These are phyloP conservation scores for Penicillium nordicum DNA, from an alignment of 2,329 filamentous ascomycete species.

Conservation along the genomic window DNA sequence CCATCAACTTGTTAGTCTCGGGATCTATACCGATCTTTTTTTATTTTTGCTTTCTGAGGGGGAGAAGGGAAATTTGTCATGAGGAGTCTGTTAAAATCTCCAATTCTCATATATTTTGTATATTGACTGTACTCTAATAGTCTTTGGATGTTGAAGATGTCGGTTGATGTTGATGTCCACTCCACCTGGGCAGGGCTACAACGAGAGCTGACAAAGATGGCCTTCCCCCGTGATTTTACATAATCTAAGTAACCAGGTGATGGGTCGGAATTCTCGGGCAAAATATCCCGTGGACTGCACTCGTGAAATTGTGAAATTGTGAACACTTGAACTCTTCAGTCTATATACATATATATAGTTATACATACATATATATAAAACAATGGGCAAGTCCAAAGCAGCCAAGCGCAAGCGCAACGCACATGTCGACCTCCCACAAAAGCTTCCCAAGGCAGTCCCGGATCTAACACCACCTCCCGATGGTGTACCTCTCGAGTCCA, in stretches of 20 bases:
- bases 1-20: background rate
- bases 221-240: background rate
- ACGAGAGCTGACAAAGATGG: background rate
- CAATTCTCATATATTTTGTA: background rate
- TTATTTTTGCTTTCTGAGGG: background rate
- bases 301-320: background rate
- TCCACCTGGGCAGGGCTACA: too few species aligned
- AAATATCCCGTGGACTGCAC: background rate
- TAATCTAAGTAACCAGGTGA: background rate
- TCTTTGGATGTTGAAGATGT: background rate
- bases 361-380: background rate
- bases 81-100: background rate
- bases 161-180: background rate
- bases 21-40: background rate
- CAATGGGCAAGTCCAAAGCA: constrained; percentile 30
- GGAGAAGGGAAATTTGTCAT: background rate
- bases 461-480: constrained; percentile 27
- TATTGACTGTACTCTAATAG: too few species aligned
- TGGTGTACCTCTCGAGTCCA: constrained; percentile 23
- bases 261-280: background rate
- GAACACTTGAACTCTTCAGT: background rate
- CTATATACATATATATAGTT: too few species aligned
- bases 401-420: constrained; percentile 33
- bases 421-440: constrained; percentile 26
- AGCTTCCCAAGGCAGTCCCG: constrained; percentile 20